Evolutionary conservation across 805 yeast genomes (phyloP).

Genomic region (Wickerhamomyces chambardii): DNA sequence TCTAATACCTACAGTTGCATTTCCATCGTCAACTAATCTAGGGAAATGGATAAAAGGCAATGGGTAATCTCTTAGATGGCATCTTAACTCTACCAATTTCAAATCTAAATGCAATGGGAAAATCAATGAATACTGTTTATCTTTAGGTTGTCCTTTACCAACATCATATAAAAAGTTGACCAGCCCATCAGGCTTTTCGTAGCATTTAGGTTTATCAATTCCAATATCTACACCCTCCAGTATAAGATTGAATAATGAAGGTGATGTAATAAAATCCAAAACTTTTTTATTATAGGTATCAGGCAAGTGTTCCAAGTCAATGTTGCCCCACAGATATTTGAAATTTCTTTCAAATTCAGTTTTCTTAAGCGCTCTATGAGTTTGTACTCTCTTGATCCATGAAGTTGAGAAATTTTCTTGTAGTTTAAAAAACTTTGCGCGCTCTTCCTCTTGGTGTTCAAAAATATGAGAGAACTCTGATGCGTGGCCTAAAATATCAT

Average conservation of each 20-base stretch:
- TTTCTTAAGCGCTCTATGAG: conserved; percentile 30
- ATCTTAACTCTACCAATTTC: conserved; percentile 49
- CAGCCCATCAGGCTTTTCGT: conserved; percentile 32
- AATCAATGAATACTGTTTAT: conserved; percentile 56
- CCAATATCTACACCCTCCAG: conserved; percentile 39
- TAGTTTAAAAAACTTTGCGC: conserved; percentile 17
- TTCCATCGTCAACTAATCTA: conserved; percentile 1
- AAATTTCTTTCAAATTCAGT: conserved; percentile 30
- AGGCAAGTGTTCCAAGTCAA: conserved; percentile 25
- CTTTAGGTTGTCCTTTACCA: conserved; percentile 79
- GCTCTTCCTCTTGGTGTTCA: background rate
- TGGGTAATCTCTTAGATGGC: conserved; percentile 80
- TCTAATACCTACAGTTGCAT: conserved; percentile 19
- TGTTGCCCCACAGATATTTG: conserved; percentile 31
- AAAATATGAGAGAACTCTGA: conserved; percentile 3
- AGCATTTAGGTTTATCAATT: conserved; percentile 40
- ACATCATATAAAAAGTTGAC: conserved; percentile 56
- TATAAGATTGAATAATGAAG: conserved; percentile 44
- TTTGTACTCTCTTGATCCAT: conserved; percentile 63
- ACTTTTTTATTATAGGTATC: conserved; percentile 33
- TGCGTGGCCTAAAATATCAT: background rate
- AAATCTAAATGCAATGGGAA: conserved; percentile 57
- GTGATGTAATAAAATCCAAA: conserved; percentile 34
- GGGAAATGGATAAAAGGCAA: conserved; percentile 76
- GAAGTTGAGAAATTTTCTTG: conserved; percentile 43